Base-by-base conservation (phyloP, 1,139 yeast species). In the Lipomyces yarrowii region DNA sequence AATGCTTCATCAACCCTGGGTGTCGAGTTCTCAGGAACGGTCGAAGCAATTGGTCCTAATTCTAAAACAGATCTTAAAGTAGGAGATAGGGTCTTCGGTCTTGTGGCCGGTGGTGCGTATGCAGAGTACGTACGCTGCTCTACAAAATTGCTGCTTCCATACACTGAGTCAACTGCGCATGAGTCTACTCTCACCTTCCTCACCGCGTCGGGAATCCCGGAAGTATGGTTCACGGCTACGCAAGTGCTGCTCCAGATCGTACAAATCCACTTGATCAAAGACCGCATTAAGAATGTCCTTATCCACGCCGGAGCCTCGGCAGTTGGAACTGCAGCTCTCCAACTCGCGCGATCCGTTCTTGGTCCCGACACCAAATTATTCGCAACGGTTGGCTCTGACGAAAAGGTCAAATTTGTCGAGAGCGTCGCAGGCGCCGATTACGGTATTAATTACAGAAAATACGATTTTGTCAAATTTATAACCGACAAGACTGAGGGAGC, bases 31-130 rank as follows among this genome's bases (percentile, higher is more conserved):
- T 69, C 79, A 21, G 81, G 81, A 13, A 63, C 65, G 10, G 70
- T 78, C 46, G 56, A 21, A 7, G 32, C 46, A 0, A 33, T 64
- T 30, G 71, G 69, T 4, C 58, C 62, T 1, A 67, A 67, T 3
- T 59, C 59, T 33, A 46, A 52, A 21, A 56, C 64, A 4, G 59
- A 62, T 11, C 75, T 76, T 63, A 69, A 68, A 10, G 72, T 69
- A 6, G 81, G 80, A 15, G 80, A 78, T 54, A 65, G 69, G 23
- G 81, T 79, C 26, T 75, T 76, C 64, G 81, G 81, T 0, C 69
- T 78, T 48, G 76, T 72, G 0, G 68, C 71, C 5, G 80, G 81
- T 11, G 82, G 81, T 5, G 77, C 80, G 1, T 78, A 77, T 64
- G 80, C 81, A 10, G 78, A 78, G 69, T 74, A 72, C 60, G 75